Evolutionary conservation across 805 yeast species (phyloP), one percentile per base, ranked within the genome.

Genomic region (Candida krabiensis): DNA sequence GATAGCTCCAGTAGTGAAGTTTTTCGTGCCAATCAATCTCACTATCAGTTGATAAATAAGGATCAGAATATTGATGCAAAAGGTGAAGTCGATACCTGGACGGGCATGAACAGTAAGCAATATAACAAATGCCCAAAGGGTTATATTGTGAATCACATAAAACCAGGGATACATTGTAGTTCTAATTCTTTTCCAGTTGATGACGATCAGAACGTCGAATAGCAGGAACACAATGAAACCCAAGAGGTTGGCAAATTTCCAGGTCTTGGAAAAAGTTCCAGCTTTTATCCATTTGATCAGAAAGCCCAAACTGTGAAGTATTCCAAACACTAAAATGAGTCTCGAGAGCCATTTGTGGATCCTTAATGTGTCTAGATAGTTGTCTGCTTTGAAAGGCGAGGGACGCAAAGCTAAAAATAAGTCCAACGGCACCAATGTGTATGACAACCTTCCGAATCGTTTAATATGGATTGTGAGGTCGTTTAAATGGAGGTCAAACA

Each of bases 271-370:
- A 0, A 63, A 47, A 1, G 69, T 68, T 4, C 63, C 66, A 0
- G 52, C 21, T 2, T 52, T 30, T 7, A 43, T 30, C 87, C 84
- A 84, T 40, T 67, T 65, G 8, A 62, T 53, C 4, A 73, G 23
- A 52, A 67, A 85, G 1, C 79, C 80, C 12, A 76, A 31, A 0
- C 79, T 66, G 51, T 85, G 95, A 3, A 71, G 33, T 0, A 70
- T 29, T 0, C 72, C 70, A 22, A 72, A 54, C 0, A 68, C 43
- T 1, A 79, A 53, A 16, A 82, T 71, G 2, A 79, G 26, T 41
- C 91, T 64, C 4, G 89, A 80, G 1, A 82, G 47, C 90, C 91
- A 83, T 50, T 82, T 83, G 55, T 85, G 95, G 7, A 84, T 49
- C 14, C 67, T 67, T 9, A 85, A 52, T 11, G 76, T 61, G 36